Evolutionary conservation across 1,284 basidiomycete species (phyloP), one percentile per base, ranked within the genome.

Genomic region (Heterobasidion parviporum): DNA sequence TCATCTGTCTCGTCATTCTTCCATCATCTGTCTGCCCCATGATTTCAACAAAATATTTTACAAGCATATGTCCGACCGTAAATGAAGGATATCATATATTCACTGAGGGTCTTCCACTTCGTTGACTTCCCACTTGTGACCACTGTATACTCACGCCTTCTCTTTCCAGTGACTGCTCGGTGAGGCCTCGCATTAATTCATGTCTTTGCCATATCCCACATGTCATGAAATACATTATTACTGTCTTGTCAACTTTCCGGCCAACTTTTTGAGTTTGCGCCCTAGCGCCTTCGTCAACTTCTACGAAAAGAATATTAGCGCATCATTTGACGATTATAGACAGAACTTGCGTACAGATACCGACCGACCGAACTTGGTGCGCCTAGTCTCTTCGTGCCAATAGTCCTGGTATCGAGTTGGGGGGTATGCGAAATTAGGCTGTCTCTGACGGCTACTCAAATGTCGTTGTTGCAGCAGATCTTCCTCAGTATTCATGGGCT

Each of bases 401-500:
- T 54, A 33, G 36, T 43, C 45, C 15, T 48, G 50, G 8, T 54
- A 45, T 32, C 53, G 32, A 6, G 15, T 16, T 3, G 54, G 8
- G 34, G 59, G 49, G 34, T 60, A 60, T 32, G 54, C 53, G 12
- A 61, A 34, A 49, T 41, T 36, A 18, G 44, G 44, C 33, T 49
- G 59, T 35, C 50, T 54, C 35, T 60, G 57, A 15, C 53, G 34
- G 54, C 60, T 56, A 48, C 58, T 56, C 56, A 63, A 57, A 26
- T 66, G 45, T 16, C 64, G 56, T 33, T 67, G 64, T 55, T 67
- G 67, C 32, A 67, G 50, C 14, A 68, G 55, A 51, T 68, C 67
- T 52, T 68, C 67, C 55, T 68, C 65, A 4, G 66, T 65, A 2
- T 63, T 61, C 67, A 68, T 68, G 1, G 64, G 65, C 67, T 68